Conservation (phyloP, 805 yeast species). For the Sporopachydermia lactativora region DNA sequence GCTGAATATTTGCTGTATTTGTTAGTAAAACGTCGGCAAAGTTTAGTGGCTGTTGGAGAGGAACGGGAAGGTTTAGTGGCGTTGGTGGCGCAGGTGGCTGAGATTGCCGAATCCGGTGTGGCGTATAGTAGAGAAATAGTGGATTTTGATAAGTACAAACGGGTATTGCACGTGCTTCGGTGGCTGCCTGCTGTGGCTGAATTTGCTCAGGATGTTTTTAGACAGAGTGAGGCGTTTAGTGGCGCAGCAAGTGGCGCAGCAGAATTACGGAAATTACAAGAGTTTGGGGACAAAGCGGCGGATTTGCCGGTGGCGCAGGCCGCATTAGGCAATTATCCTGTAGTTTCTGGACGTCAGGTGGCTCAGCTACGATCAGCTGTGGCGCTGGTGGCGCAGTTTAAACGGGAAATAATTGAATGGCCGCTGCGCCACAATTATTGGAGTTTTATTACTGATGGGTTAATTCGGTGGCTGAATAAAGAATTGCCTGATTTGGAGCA, state of each 20-base stretch:
- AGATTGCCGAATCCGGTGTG: not conserved
- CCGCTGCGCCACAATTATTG: too few relatives aligned
- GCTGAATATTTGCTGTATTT: constrained; percentile 55
- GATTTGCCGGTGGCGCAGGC: constrained; percentile 8
- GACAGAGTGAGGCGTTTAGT: constrained; percentile 8
- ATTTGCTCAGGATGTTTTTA: constrained; percentile 16
- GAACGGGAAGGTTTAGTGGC: too few relatives aligned
- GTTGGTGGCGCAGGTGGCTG: constrained; percentile 13
- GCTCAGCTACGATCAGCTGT: not conserved
- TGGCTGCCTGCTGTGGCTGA: constrained; percentile 27
- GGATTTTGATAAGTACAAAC: constrained; percentile 4
- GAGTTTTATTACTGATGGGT: not conserved
- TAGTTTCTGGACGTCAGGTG: not conserved
- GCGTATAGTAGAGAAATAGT: not conserved
- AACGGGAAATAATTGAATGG: too few relatives aligned
- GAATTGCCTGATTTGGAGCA: constrained; percentile 8
- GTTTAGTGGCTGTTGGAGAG: too few relatives aligned
- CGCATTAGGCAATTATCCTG: not conserved
- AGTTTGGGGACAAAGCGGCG: too few relatives aligned
- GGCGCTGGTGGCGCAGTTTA: not conserved
- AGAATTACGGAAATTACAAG: constrained; percentile 5
- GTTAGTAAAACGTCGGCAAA: constrained; percentile 40
- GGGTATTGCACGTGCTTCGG: not conserved
- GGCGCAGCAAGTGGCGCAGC: not conserved
- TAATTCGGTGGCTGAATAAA: not conserved